phyloP scores from a whole-genome alignment of 2,329 filamentous ascomycete genomes.

The Pezicula neosporulosa region DNA sequence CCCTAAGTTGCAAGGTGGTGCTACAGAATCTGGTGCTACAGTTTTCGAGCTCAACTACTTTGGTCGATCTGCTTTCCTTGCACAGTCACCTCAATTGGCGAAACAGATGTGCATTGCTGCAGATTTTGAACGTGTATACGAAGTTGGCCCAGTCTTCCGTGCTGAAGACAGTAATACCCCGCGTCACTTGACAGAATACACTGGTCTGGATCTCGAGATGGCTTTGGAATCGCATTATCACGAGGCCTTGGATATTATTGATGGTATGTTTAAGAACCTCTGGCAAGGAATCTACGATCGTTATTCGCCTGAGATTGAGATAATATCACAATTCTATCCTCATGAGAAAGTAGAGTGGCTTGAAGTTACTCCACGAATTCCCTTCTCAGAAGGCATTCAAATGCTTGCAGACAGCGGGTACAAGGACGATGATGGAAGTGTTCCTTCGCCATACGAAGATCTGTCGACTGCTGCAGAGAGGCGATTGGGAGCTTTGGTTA shows the following conservation, averaged over 20 bases:
- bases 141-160: constrained; percentile 86
- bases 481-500: constrained; percentile 77
- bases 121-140: constrained; percentile 86
- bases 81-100: constrained; percentile 86
- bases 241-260: constrained; percentile 76
- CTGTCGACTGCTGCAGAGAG: constrained; percentile 84
- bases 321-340: constrained; percentile 80
- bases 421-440: constrained; percentile 72
- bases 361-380: constrained; percentile 77
- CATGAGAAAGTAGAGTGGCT: constrained; percentile 84
- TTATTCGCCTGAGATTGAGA: constrained; percentile 69
- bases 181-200: constrained; percentile 91
- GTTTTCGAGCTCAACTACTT: constrained; percentile 95
- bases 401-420: constrained; percentile 78
- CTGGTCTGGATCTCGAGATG: constrained; percentile 91
- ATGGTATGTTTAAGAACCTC: constrained; percentile 77
- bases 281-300: constrained; percentile 68
- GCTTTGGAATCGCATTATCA: constrained; percentile 84
- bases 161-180: constrained; percentile 96
- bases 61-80: constrained; percentile 79
- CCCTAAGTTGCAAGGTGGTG: constrained; percentile 84
- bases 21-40: constrained; percentile 86
- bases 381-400: constrained; percentile 74
- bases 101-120: constrained; percentile 92
- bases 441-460: constrained; percentile 71